Evolutionary conservation across 306 rosid species (phyloP), one percentile per base, ranked within the genome.

Genomic region (Cicer judaicum): DNA sequence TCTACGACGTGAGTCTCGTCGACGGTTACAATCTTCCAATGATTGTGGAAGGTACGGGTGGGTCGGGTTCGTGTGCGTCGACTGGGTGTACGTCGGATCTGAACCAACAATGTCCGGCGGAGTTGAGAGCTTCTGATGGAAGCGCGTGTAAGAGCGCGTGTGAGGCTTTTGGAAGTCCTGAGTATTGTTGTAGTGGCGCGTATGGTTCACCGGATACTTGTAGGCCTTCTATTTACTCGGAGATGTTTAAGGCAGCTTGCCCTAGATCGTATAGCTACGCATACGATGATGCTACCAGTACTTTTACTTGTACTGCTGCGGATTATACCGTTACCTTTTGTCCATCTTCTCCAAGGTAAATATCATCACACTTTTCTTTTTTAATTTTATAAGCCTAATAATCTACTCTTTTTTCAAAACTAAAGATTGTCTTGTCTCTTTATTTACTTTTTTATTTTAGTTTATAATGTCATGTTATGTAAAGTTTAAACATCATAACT

Each of bases 121-220:
- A 94, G 88, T 55, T 94, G 36, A 91, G 75, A 41, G 88, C 82
- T 0, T 87, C 81, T 0, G 88, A 83, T 5, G 95, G 97, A 0
- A 82, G 82, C 85, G 98, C 97, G 85, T 94, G 98, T 34, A 94
- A 81, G 83, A 94, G 98, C 85, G 98, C 97, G 82, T 94, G 98
- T 16, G 96, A 87, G 80, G 98, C 98, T 41, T 94, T 94, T 76
- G 97, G 90, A 5, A 94, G 82, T 18, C 90, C 96, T 0, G 96
- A 94, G 82, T 94, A 94, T 54, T 94, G 98, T 24, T 94, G 96
- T 79, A 85, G 79, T 12, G 97, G 97, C 70, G 89, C 85, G 84
- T 89, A 83, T 68, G 81, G 76, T 1, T 74, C 98, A 19, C 98
- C 98, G 50, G 79, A 70, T 0, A 85, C 90, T 0, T 93, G 98